Base-by-base conservation (phyloP, 495 filamentous ascomycete genomes). In the Niebla homalea region DNA sequence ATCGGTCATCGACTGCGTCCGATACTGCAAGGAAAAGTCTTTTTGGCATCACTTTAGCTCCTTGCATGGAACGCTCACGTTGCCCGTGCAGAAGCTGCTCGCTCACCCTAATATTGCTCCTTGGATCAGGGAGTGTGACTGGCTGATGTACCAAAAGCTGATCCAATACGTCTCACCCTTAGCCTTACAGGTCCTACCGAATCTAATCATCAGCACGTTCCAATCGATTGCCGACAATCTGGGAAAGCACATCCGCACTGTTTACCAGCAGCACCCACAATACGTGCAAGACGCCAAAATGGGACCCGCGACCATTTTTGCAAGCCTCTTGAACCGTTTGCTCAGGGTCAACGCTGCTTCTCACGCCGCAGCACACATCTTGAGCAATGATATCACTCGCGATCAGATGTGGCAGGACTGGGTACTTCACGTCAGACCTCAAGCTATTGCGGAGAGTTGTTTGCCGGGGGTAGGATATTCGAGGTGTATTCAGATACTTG, bases 101-200 rank as follows among this genome's bases (percentile, higher is more conserved):
- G 79, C 81, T 6, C 79, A 92, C 56, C 84, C 83, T 2, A 78
- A 75, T 49, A 70, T 98, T 43, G 85, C 88, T 14, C 78, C 84
- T 3, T 98, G 92, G 92, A 93, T 98, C 54, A 83, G 87, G 57
- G 83, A 93, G 61, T 94, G 87, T 57, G 92, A 98, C 57, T 90
- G 89, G 70, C 70, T 89, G 36, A 87, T 96, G 73, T 98, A 98
- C 61, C 87, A 85, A 64, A 89, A 89, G 56, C 94, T 97, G 88
- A 87, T 94, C 65, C 80, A 83, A 22, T 87, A 95, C 47, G 76
- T 97, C 23, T 81, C 86, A 5, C 79, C 80, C 5, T 71, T 98
- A 29, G 87, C 87, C 0, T 75, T 94, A 10, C 88, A 96, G 63
- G 88, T 93, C 12, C 81, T 92, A 2, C 93, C 92, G 2, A 79